Base-by-base conservation (phyloP, 2,329 filamentous ascomycete genomes). In the Tolypocladium tropicale region DNA sequence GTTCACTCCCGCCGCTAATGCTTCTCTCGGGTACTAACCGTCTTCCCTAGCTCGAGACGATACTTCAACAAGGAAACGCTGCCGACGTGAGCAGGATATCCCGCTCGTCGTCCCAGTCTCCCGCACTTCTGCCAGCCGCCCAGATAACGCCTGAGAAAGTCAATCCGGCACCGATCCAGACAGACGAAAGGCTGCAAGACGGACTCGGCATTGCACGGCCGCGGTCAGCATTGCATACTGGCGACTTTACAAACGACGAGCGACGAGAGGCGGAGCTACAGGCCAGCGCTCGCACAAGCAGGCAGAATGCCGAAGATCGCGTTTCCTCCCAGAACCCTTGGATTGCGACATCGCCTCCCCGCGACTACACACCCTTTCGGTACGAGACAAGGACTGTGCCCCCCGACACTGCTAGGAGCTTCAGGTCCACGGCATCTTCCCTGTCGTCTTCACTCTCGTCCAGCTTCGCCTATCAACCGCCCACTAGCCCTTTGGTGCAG, bases 401-500 rank as follows among this genome's bases (percentile, higher is more conserved):
- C n/a, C 59, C 63, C n/a, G 66, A 68, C 25, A 66, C 68, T 46
- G 60, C 60, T 16, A 70, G 72, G 36, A 71, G 70, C 11, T 74
- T 73, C 54, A 70, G 67, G 50, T 76, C 78, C 0, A 71, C 76
- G 25, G 74, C 79, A 21, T 85, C 86, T 9, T 85, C 84, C 1
- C 66, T 88, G 11, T 86, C 85, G 3, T 90, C 86, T 9, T 88
- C 90, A 1, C 78, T 89, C 16, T 86, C 88, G 0, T 88, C 85
- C 2, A 91, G 84, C 63, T 96, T 96, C 68, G 79, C 88, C 34
- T 88, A 95, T 59, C 88, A 93, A 71, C 83, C 89, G 2, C 93
- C 94, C 0, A 97, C 94, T 2, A 97, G 92, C 64, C 94, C 94
- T 16, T 76, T 99, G 12, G 92, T 95, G 1, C 86, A 96, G 65